Base-by-base conservation (phyloP, 2,329 filamentous ascomycete species). In the Arthrobotrys sphaeroides region DNA sequence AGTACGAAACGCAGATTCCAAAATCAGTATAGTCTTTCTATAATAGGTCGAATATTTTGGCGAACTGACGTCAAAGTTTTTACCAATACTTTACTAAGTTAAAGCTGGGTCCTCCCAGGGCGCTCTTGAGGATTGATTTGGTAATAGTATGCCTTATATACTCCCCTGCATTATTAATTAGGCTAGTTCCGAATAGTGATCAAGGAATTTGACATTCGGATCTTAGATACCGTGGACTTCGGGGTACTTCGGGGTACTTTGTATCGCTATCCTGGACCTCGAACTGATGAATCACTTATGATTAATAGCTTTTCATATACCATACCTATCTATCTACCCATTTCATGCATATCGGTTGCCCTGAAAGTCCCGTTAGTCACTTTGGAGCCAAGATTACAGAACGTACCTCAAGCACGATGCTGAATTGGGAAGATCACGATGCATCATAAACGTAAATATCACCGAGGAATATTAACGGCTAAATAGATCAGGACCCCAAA, bases 161-260 rank as follows among this genome's bases (percentile, higher is more conserved):
- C 2, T 20, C 22, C 6, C 31, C 47, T 36, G 47, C 13, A 47
- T 67, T 67, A 47, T 57, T 43, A 31, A 69, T 24, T 20, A 26
- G 22, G 43, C 26, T 40, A 42, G 22, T 26, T 36, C 38, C 31
- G 38, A 59, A 59, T 33, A 12, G 36, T 43, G 24, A 59, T 53
- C 36, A 67, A n/a, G 12, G 2, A 31, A 36, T 2, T 36, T 22
- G 38, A 20, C 7, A 18, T 38, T 18, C 22, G 20, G 13, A 12
- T 13, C 2, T n/a, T n/a, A 31, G 4, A 9, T 5, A 18, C 28
- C 18, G 28, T 10, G 26, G 42, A 20, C 18, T 26, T 51, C 12
- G 16, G n/a, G 24, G 67, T 72, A 72, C 67, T 28, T 49, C 18
- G 40, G 49, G 49, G 67, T 72, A 72, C 67, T 31, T n/a, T 72